These are phyloP conservation scores for Talaromyces sp. DNA, from an alignment of 2,329 filamentous ascomycete species.

Conservation along the genomic window DNA sequence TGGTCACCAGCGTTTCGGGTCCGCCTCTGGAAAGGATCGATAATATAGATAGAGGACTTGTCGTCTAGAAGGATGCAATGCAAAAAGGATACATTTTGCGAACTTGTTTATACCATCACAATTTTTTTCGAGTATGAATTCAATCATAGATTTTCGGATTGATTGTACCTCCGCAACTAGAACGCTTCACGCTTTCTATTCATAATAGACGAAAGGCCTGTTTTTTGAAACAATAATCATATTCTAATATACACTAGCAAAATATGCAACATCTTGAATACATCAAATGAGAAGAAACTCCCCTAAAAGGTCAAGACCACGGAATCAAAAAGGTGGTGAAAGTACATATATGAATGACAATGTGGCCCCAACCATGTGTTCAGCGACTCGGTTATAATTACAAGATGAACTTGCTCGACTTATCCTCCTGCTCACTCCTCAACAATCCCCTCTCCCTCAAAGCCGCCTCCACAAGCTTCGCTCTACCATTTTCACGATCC, in stretches of 20 bases:
- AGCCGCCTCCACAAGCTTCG: conserved; percentile 76
- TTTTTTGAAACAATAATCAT: conserved; percentile 10
- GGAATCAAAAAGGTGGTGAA: not conserved
- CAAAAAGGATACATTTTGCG: not conserved
- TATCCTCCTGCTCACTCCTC: conserved; percentile 5
- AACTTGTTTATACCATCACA: not conserved
- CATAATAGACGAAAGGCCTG: not conserved
- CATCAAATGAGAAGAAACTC: not conserved
- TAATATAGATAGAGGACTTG: not conserved
- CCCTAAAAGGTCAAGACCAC: not conserved
- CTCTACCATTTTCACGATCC: conserved; percentile 69
- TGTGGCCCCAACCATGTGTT: not conserved
- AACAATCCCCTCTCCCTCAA: conserved; percentile 60
- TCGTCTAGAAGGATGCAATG: not conserved
- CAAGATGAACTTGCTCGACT: conserved; percentile 43
- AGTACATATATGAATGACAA: conserved; percentile 7
- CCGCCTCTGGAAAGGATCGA: not conserved
- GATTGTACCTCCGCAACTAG: not conserved
- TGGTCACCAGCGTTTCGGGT: not conserved
- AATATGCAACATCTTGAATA: conserved; percentile 16
- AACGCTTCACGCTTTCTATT: not conserved
- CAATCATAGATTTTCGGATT: not conserved
- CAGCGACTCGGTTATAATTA: conserved; percentile 6
- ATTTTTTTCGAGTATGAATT: not conserved
- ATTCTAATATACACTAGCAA: conserved; percentile 30